phyloP scores from a whole-genome alignment of 2,329 filamentous ascomycete species.

The Clarireedia homoeocarpa region DNA sequence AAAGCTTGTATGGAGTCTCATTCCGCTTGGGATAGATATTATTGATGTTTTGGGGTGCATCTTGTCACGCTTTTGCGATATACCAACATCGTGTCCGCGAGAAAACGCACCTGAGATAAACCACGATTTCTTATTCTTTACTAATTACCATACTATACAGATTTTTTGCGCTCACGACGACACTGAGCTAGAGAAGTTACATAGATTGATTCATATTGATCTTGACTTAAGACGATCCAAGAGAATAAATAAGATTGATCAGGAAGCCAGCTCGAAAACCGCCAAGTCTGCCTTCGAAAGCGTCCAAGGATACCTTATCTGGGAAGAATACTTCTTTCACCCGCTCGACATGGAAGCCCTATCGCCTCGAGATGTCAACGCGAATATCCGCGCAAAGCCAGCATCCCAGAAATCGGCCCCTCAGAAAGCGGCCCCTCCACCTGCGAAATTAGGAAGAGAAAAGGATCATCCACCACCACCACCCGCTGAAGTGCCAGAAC shows the following conservation, averaged over 20 bases:
- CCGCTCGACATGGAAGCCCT: constrained; percentile 53
- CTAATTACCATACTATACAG: constrained; percentile 25
- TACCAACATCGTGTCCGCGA: constrained; percentile 16
- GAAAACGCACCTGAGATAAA: constrained; percentile 6
- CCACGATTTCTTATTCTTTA: constrained; percentile 24
- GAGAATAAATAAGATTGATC: constrained; percentile 5
- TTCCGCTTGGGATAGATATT: constrained; percentile 4
- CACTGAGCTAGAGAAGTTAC: constrained; percentile 13
- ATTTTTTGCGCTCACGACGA: constrained; percentile 23
- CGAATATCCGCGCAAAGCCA: constrained; percentile 41
- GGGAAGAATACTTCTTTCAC: constrained; percentile 30
- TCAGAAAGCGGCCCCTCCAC: constrained; percentile 40
- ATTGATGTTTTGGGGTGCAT: constrained; percentile 16
- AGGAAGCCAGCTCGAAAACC: constrained; percentile 14
- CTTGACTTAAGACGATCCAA: constrained; percentile 7
- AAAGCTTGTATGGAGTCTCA: constrained; percentile 1
- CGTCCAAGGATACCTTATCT: constrained; percentile 14
- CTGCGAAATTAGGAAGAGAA: constrained; percentile 42
- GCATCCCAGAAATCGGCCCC: constrained; percentile 40
- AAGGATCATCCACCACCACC: constrained; percentile 61
- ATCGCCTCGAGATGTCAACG: constrained; percentile 57
- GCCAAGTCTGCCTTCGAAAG: constrained; percentile 14
- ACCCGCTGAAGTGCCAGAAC: constrained; percentile 51
- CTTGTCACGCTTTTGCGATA: constrained; percentile 16
- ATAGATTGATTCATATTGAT: constrained; percentile 8